Conservation (phyloP, 2,329 filamentous ascomycete genomes). For the Fusarium anguioides region DNA sequence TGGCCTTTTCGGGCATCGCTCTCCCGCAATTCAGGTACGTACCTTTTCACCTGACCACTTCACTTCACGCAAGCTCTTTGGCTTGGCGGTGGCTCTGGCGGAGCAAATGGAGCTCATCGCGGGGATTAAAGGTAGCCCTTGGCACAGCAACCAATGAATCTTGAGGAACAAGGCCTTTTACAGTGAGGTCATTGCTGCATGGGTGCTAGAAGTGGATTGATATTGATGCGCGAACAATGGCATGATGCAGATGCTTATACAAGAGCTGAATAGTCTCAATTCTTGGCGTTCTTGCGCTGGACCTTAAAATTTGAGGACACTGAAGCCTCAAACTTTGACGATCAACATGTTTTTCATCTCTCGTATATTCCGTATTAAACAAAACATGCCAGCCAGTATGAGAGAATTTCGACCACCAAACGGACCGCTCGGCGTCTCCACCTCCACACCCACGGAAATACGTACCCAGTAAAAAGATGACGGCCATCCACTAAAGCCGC, state of each 20-base stretch:
- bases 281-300: neutral
- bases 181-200: constrained; percentile 44
- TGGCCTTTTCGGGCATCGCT: constrained; percentile 45
- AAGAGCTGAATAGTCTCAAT: neutral
- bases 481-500: constrained; percentile 37
- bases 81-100: constrained; percentile 24
- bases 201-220: constrained; percentile 22
- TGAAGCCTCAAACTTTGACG: too few relatives aligned
- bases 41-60: constrained; percentile 21
- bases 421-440: constrained; percentile 46
- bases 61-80: constrained; percentile 14
- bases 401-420: constrained; percentile 42
- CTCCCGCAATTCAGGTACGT: constrained; percentile 37
- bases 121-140: constrained; percentile 16
- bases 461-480: constrained; percentile 38
- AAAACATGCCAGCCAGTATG: constrained; percentile 22
- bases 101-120: constrained; percentile 9
- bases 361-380: constrained; percentile 1
- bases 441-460: constrained; percentile 42
- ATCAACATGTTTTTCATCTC: neutral
- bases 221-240: neutral
- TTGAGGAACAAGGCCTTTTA: constrained; percentile 12
- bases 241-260: constrained; percentile 7
- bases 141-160: constrained; percentile 34
- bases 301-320: too few relatives aligned